Percentiles rank a stretch among this genome's conserved stretches.
These are phyloP conservation scores for Epithemia pelagica DNA, from an alignment of 108 stramenopile species.

Conservation along the genomic window DNA sequence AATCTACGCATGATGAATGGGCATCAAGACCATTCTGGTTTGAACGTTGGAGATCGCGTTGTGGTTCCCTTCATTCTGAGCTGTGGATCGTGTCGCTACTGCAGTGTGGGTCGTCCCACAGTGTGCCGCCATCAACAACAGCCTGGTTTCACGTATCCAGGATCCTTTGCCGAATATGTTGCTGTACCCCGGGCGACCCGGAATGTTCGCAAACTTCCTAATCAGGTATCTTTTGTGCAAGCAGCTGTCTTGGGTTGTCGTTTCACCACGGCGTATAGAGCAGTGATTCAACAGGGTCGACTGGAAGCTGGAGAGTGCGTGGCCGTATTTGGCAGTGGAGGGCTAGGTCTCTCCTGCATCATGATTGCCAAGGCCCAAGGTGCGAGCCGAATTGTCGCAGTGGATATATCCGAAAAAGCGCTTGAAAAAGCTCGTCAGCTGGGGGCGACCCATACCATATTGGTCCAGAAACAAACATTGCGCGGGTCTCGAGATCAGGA, in stretches of 20 bases:
- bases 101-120: constrained; percentile 38
- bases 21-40: neutral
- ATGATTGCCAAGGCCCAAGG: constrained; percentile 48
- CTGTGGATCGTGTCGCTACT: constrained; percentile 58
- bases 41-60: constrained; percentile 55
- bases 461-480: neutral
- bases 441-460: constrained; percentile 49
- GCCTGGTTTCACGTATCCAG: constrained; percentile 66
- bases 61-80: constrained; percentile 70
- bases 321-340: constrained; percentile 69
- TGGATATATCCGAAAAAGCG: constrained; percentile 61
- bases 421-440: constrained; percentile 47
- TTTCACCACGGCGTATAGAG: constrained; percentile 77
- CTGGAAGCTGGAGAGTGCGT: constrained; percentile 12
- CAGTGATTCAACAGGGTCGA: constrained; percentile 63
- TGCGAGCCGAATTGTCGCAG: constrained; percentile 39
- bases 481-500: constrained; percentile 13
- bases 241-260: constrained; percentile 79
- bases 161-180: constrained; percentile 69
- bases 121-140: constrained; percentile 62
- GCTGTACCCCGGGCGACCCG: constrained; percentile 54
- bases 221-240: constrained; percentile 53
- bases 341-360: constrained; percentile 67
- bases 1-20: neutral
- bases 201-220: constrained; percentile 46